A percentile compares a stretch with the other conserved stretches of the same genome.
Conservation (phyloP, 768 basidiomycete genomes). For the Lactarius evosmus region DNA sequence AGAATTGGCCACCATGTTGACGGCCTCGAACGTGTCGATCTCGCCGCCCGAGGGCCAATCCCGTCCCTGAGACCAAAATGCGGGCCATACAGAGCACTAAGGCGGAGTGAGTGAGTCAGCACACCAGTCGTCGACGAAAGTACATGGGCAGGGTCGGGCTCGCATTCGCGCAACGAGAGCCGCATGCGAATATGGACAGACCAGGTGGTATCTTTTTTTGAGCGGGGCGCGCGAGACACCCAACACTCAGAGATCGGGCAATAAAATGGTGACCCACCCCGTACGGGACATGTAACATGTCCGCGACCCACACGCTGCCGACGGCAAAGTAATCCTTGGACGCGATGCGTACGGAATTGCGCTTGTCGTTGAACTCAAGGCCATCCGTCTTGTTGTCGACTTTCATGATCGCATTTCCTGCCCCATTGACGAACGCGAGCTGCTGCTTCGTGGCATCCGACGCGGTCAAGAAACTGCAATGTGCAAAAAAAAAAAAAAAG, state of each 20-base stretch:
- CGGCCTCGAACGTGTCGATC: constrained; percentile 75
- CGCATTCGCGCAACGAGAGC: too few relatives aligned
- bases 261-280: constrained; percentile 43
- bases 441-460: constrained; percentile 43
- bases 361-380: constrained; percentile 50
- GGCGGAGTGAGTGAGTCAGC: not conserved
- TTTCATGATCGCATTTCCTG: constrained; percentile 71
- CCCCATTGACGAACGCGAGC: constrained; percentile 61
- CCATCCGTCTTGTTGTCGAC: constrained; percentile 63
- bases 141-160: not conserved
- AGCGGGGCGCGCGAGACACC: not conserved
- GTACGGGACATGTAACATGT: constrained; percentile 62
- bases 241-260: not conserved
- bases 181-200: not conserved
- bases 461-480: constrained; percentile 46
- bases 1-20: constrained; percentile 62
- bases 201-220: not conserved
- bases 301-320: constrained; percentile 62
- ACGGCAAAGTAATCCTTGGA: constrained; percentile 52
- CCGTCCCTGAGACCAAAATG: constrained; percentile 55
- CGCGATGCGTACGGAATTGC: constrained; percentile 66
- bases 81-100: constrained; percentile 72
- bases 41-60: constrained; percentile 62
- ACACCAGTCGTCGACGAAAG: not conserved
- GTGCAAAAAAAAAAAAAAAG: constrained; percentile 3